These are phyloP conservation scores for Oropetium thomaeum DNA, from an alignment of 176 grass and related monocot genomes.

Conservation along the genomic window DNA sequence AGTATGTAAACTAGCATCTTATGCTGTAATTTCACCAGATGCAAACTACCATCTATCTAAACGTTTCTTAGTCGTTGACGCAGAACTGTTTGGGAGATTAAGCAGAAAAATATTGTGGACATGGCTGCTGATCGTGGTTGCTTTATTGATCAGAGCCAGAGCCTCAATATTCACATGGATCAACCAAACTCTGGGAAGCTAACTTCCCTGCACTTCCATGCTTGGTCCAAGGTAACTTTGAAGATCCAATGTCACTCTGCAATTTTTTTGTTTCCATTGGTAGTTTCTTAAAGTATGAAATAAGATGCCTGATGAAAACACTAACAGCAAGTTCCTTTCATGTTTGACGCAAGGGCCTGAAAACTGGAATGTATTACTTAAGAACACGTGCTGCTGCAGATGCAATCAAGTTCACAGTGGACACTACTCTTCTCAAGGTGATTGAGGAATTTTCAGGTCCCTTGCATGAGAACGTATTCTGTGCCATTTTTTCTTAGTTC, in stretches of 20 bases:
- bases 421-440: constrained; percentile 65
- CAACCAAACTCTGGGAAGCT: constrained; percentile 92
- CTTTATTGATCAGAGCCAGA: constrained; percentile 99
- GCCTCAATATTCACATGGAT: constrained; percentile 97
- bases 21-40: not conserved
- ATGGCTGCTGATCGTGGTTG: constrained; percentile 97
- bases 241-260: not conserved
- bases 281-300: not conserved
- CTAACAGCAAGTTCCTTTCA: not conserved
- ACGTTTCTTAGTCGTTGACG: constrained; percentile 1
- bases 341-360: constrained; percentile 65
- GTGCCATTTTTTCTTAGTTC: not conserved
- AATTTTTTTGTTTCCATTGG: not conserved
- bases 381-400: constrained; percentile 85
- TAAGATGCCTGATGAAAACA: not conserved
- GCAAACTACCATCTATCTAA: not conserved
- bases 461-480: not conserved
- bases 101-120: constrained; percentile 97
- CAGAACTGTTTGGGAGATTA: constrained; percentile 99
- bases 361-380: constrained; percentile 99
- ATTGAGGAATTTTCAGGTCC: not conserved
- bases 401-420: constrained; percentile 96
- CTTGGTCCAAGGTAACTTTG: constrained; percentile 86
- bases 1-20: constrained; percentile 42
- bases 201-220: constrained; percentile 94